phyloP scores from a whole-genome alignment of 192 early-diverging fungal species.

The Rhizophlyctis rosea region DNA sequence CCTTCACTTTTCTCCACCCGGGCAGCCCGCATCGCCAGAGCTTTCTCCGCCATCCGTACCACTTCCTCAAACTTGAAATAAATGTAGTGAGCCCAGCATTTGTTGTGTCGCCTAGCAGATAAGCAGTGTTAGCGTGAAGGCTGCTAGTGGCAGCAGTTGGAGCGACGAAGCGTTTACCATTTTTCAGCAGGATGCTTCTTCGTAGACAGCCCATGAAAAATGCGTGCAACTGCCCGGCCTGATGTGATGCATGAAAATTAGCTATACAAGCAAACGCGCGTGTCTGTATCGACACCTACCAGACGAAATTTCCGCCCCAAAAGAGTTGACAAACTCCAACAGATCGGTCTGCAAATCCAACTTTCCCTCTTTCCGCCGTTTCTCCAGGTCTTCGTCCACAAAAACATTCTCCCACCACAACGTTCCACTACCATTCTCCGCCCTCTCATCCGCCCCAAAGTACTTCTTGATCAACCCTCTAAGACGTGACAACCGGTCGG shows the following conservation, averaged over 20 bases:
- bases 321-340: slow-evolving; percentile 25
- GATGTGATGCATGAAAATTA: too few species aligned
- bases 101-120: slow-evolving; percentile 27
- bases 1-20: too few species aligned
- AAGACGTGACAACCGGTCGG: too few species aligned
- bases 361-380: slow-evolving; percentile 11
- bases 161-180: slow-evolving; percentile 23
- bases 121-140: background rate
- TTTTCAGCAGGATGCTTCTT: slow-evolving; percentile 41
- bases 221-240: slow-evolving; percentile 43
- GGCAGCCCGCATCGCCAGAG: slow-evolving; percentile 15
- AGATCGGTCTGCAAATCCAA: slow-evolving; percentile 25
- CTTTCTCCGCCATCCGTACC: slow-evolving; percentile 33
- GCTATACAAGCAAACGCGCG: too few species aligned
- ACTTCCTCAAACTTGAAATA: slow-evolving; percentile 42
- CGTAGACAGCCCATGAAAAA: slow-evolving; percentile 46
- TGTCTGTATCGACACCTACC: too few species aligned
- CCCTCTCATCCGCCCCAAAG: slow-evolving; percentile 14
- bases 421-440: background rate
- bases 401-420: slow-evolving; percentile 21
- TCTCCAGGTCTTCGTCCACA: slow-evolving; percentile 11
- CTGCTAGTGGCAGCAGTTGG: background rate
- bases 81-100: slow-evolving; percentile 40
- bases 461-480: too few species aligned
- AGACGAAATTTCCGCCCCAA: slow-evolving; percentile 18